A percentile compares a stretch with the other conserved stretches of the same genome.
Evolutionary conservation across 768 basidiomycete genomes (phyloP).

Genomic region (Boletus speciosus): DNA sequence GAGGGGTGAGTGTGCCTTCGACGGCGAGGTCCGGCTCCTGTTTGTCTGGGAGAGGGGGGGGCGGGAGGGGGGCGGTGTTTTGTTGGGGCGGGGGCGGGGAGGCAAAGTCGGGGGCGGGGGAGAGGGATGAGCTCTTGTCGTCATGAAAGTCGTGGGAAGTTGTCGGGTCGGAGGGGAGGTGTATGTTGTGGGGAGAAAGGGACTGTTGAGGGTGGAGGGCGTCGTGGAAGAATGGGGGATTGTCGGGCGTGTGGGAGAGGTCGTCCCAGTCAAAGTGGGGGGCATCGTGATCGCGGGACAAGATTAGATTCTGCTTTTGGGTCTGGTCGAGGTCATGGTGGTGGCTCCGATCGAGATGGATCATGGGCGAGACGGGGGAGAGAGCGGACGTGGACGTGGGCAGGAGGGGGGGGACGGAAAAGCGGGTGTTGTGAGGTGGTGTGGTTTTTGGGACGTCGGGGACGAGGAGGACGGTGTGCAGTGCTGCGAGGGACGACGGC

Average conservation of each 20-base stretch:
- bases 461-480: slow-evolving; percentile 1
- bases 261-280: slow-evolving; percentile 36
- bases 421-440: not conserved
- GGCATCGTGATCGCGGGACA: slow-evolving; percentile 33
- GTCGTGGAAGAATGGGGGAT: slow-evolving; percentile 28
- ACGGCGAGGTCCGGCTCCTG: slow-evolving; percentile 37
- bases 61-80: slow-evolving; percentile 17
- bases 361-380: slow-evolving; percentile 33
- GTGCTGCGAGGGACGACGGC: not conserved
- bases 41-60: slow-evolving; percentile 23
- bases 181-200: slow-evolving; percentile 20
- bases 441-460: not conserved
- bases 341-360: slow-evolving; percentile 53
- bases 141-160: slow-evolving; percentile 21
- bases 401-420: not conserved
- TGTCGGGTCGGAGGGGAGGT: slow-evolving; percentile 2
- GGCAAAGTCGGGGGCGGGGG: slow-evolving; percentile 48
- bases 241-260: slow-evolving; percentile 24
- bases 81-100: slow-evolving; percentile 32
- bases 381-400: not conserved
- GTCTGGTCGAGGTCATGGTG: slow-evolving; percentile 38
- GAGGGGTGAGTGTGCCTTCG: slow-evolving; percentile 57
- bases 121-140: slow-evolving; percentile 55
- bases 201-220: slow-evolving; percentile 17
- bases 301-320: slow-evolving; percentile 43